Base-by-base conservation (phyloP, 371 early-diverging fungal genomes). In the Mucor lusitanicus region DNA sequence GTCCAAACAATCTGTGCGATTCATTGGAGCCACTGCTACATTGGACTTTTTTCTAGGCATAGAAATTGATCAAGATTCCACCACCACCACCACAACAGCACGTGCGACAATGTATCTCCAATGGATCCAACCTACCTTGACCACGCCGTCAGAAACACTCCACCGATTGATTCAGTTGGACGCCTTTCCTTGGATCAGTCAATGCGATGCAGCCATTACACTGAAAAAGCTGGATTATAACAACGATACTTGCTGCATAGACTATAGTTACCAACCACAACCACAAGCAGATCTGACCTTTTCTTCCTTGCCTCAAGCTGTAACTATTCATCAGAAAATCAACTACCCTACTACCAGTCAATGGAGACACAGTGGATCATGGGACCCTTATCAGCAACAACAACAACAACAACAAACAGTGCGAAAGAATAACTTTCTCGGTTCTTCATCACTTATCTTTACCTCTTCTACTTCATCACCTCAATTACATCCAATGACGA, bases 21-120 rank as follows among this genome's bases (percentile, higher is more conserved):
- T 67, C 55, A 28, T 71, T 17, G 54, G 64, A 4, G 63, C 42
- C 3, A 63, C 61, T 23, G 12, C 44, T 6, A 9, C 54, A 15
- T 46, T 59, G 56, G 25, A 59, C 30, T 30, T 59, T 61, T 39
- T 11, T 30, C 8, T 23, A 6, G 33, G 9, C 2, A 53, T 53
- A 53, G 53, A 53, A 12, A 53, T 66, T 44, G 58, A 70, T 33
- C 42, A 57, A 32, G 15, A 44, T 50, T 25, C 13, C 25, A 27
- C 25, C 53, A 11, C 25, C 53, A 54, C 65, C 67, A 21, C 58
- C 77, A 59, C 68, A 54, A 67, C 69, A 21, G 62, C 77, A 59
- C 80, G 74, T 44, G 68, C 73, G 28, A 66, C 56, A 19, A 40
- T 73, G 11, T 76, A 70, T 56, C 68, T 59, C 58, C 73, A 76